phyloP scores from a whole-genome alignment of 495 filamentous ascomycete genomes.

The Podospora conica region DNA sequence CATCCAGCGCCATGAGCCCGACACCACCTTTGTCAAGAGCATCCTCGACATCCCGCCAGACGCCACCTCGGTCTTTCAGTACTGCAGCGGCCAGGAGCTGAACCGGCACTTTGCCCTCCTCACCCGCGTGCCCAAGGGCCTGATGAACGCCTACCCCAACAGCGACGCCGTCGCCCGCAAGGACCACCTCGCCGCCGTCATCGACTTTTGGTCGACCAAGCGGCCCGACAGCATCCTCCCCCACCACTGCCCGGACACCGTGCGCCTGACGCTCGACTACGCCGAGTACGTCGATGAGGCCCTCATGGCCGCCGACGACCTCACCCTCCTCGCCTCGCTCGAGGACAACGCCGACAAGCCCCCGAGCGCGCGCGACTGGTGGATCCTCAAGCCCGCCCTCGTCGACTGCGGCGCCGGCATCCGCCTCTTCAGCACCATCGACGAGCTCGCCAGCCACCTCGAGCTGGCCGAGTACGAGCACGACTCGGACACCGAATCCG shows the following conservation, averaged over 20 bases:
- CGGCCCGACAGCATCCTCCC: constrained; percentile 53
- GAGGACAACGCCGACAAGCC: constrained; percentile 43
- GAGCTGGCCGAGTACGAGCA: constrained; percentile 53
- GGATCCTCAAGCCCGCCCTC: constrained; percentile 80
- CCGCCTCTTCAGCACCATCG: constrained; percentile 62
- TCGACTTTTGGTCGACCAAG: constrained; percentile 43
- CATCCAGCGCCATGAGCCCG: constrained; percentile 16
- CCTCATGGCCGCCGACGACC: constrained; percentile 63
- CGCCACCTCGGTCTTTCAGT: constrained; percentile 14
- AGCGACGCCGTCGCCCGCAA: constrained; percentile 24
- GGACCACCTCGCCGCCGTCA: constrained; percentile 17
- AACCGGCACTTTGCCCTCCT: constrained; percentile 17
- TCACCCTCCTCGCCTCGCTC: constrained; percentile 52
- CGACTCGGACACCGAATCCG: constrained; percentile 12
- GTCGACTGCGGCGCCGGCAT: constrained; percentile 76
- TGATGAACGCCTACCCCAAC: constrained; percentile 25
- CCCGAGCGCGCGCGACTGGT: constrained; percentile 62
- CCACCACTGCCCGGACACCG: constrained; percentile 52
- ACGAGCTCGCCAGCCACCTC: constrained; percentile 61
- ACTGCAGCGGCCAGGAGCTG: constrained; percentile 19
- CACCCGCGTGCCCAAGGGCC: constrained; percentile 9
- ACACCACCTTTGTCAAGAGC: constrained; percentile 13
- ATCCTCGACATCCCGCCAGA: constrained; percentile 15
- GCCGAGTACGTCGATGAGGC: constrained; percentile 77
- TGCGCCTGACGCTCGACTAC: constrained; percentile 74